phyloP scores from a whole-genome alignment of 441 rosid genomes.

The Euphorbia celastroides region DNA sequence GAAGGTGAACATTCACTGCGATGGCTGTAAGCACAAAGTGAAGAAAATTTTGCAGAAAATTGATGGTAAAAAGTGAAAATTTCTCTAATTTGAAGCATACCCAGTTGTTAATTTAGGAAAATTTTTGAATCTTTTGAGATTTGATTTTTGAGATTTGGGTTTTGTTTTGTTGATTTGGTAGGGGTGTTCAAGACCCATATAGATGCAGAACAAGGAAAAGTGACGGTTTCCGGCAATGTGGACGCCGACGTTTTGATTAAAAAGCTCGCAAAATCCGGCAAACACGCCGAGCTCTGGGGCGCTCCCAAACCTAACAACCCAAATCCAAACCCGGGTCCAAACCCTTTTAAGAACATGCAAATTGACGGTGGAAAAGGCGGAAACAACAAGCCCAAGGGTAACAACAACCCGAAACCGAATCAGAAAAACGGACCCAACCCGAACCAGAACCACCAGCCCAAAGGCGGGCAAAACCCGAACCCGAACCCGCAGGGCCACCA shows the following conservation, averaged over 20 bases:
- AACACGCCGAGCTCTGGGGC: constrained; percentile 88
- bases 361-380: constrained; percentile 53
- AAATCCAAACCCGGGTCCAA: constrained; percentile 20
- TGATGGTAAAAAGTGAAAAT: constrained; percentile 45
- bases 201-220: constrained; percentile 87
- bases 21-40: constrained; percentile 89
- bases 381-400: constrained; percentile 34
- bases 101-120: not conserved
- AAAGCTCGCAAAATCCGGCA: constrained; percentile 90
- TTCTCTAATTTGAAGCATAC: not conserved
- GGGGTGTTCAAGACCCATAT: constrained; percentile 70
- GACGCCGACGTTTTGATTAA: constrained; percentile 60
- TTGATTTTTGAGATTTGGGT: not conserved
- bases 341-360: constrained; percentile 69
- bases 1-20: constrained; percentile 92
- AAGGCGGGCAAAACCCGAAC: constrained; percentile 10
- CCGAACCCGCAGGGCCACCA: constrained; percentile 27
- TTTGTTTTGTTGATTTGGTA: constrained; percentile 18
- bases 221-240: constrained; percentile 71
- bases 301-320: constrained; percentile 40
- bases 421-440: constrained; percentile 14
- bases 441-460: constrained; percentile 13
- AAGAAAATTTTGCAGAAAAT: constrained; percentile 82
- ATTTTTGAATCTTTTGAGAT: not conserved
- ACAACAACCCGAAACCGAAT: constrained; percentile 18